A percentile compares a stretch with the other conserved stretches of the same genome.
Conservation (phyloP, 305 asterid genomes). For the Plantago coronopus region DNA sequence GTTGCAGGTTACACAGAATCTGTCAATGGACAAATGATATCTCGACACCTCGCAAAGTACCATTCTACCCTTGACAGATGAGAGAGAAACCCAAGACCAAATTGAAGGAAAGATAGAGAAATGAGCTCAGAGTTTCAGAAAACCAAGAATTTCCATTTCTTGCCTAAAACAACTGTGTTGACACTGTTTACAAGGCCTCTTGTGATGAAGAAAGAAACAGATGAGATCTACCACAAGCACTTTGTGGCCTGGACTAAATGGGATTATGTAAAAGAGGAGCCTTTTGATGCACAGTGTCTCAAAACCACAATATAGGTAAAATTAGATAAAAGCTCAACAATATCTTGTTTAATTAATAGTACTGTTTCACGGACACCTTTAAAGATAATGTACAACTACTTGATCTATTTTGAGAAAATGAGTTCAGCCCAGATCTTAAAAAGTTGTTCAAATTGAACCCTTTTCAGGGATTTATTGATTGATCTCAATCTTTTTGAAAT, state of each 20-base stretch:
- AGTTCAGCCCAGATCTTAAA: constrained; percentile 17
- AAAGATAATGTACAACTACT: constrained; percentile 7
- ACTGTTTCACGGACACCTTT: constrained; percentile 22
- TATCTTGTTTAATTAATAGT: constrained; percentile 12
- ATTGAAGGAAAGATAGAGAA: constrained; percentile 32
- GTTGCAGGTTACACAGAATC: constrained; percentile 30
- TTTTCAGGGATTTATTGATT: neutral
- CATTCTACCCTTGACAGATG: constrained; percentile 14
- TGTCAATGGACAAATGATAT: constrained; percentile 38
- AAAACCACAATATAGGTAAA: constrained; percentile 26
- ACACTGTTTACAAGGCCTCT: constrained; percentile 21
- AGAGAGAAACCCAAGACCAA: constrained; percentile 22
- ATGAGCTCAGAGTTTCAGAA: constrained; percentile 39
- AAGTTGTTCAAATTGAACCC: neutral
- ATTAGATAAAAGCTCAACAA: constrained; percentile 23
- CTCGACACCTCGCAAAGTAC: constrained; percentile 38
- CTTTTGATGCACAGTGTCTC: constrained; percentile 31
- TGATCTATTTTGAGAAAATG: constrained; percentile 13
- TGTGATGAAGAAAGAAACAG: too few relatives aligned
- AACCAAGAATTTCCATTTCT: constrained; percentile 27
- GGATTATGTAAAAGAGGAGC: constrained; percentile 37
- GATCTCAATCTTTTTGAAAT: too few relatives aligned
- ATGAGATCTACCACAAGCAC: constrained; percentile 39
- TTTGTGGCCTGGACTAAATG: constrained; percentile 33
- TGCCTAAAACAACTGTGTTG: constrained; percentile 23